Percentiles rank a stretch among this genome's conserved stretches.
These are phyloP conservation scores for Ogataea ganodermae DNA, from an alignment of 805 yeast genomes.

Conservation along the genomic window DNA sequence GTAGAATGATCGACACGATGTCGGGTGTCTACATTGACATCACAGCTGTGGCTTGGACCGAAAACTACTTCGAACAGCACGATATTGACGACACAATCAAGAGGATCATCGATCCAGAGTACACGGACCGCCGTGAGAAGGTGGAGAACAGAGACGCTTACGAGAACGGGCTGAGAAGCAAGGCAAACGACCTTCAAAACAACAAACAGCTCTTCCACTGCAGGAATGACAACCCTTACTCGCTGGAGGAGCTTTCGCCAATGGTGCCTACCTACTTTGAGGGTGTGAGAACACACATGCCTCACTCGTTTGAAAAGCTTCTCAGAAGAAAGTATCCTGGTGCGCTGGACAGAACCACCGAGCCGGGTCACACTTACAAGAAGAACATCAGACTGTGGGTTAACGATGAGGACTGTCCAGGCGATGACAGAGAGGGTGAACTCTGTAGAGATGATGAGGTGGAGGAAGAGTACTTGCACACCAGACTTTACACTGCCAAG, in stretches of 20 bases:
- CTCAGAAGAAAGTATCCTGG: slow-evolving; percentile 52
- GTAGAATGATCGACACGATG: slow-evolving; percentile 63
- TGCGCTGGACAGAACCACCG: slow-evolving; percentile 38
- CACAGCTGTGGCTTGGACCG: slow-evolving; percentile 52
- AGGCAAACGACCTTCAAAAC: slow-evolving; percentile 26
- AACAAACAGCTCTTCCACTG: slow-evolving; percentile 44
- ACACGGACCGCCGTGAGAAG: slow-evolving; percentile 11
- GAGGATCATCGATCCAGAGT: slow-evolving; percentile 27
- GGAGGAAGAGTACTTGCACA: slow-evolving; percentile 33
- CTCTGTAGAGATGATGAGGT: slow-evolving; percentile 36
- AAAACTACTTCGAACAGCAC: slow-evolving; percentile 33
- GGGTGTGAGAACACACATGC: slow-evolving; percentile 56
- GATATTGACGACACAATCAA: slow-evolving; percentile 19
- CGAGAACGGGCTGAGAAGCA: slow-evolving; percentile 13
- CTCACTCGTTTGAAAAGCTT: slow-evolving; percentile 43
- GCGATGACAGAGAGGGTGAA: slow-evolving; percentile 27
- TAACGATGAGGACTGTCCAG: slow-evolving; percentile 29
- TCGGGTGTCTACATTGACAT: slow-evolving; percentile 69
- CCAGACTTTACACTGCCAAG: slow-evolving; percentile 31
- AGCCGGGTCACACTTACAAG: slow-evolving; percentile 45
- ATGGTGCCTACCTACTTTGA: slow-evolving; percentile 52
- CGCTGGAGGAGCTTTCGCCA: slow-evolving; percentile 49
- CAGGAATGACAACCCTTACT: slow-evolving; percentile 54
- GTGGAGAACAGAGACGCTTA: slow-evolving; percentile 20
- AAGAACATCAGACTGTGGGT: slow-evolving; percentile 63